These are phyloP conservation scores for Metschnikowia proteae DNA, from an alignment of 805 yeast species.

Conservation along the genomic window DNA sequence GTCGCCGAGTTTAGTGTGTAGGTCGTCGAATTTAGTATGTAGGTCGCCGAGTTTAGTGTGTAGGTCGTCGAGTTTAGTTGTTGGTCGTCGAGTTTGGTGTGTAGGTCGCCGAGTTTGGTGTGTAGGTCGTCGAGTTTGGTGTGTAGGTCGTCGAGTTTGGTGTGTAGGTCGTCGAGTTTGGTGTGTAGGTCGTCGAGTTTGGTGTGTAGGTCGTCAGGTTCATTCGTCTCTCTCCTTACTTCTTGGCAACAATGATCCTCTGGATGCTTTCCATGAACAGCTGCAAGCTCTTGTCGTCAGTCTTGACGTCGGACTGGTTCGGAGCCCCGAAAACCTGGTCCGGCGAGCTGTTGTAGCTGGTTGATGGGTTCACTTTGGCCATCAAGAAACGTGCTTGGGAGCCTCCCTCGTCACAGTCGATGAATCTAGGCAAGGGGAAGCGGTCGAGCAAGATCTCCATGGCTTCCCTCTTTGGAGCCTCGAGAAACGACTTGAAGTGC, in stretches of 20 bases:
- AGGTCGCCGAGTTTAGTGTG: too few species aligned
- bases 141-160: too few species aligned
- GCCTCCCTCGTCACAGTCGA: constrained; percentile 73
- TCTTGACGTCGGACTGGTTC: constrained; percentile 38
- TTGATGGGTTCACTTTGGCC: constrained; percentile 67
- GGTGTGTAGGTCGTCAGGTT: not conserved
- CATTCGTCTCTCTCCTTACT: not conserved
- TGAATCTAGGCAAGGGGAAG: constrained; percentile 68
- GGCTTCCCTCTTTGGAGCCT: constrained; percentile 61
- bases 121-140: too few species aligned
- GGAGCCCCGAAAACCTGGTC: constrained; percentile 24
- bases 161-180: too few species aligned
- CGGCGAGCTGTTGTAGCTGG: constrained; percentile 45
- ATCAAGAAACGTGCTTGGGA: constrained; percentile 69
- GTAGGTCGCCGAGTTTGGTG: too few species aligned
- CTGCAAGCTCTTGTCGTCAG: constrained; percentile 60
- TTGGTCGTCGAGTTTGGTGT: too few species aligned
- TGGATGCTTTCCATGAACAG: constrained; percentile 54
- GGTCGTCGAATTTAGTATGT: too few species aligned
- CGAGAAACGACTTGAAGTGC: constrained; percentile 56
- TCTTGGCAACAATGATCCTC: constrained; percentile 25
- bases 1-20: too few species aligned
- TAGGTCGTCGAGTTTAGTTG: too few species aligned
- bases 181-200: not conserved
- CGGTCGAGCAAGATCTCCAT: constrained; percentile 61